Conservation (phyloP, 306 rosid species). For the Elaeagnus macrophylla region DNA sequence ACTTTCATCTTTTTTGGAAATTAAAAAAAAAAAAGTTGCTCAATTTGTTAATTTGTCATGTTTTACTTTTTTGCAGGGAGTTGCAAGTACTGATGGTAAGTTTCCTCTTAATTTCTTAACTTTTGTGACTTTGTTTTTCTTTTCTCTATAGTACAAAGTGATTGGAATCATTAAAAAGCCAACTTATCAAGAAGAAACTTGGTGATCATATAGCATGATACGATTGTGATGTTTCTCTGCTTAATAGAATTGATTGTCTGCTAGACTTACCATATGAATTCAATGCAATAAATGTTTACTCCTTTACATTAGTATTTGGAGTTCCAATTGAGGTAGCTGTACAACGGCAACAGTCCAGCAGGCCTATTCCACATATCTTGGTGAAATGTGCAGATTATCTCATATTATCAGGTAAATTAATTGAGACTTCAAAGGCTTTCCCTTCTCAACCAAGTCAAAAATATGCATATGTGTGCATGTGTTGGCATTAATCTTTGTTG, state of each 20-base stretch:
- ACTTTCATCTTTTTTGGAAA: background rate
- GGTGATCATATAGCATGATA: background rate
- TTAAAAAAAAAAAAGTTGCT: background rate
- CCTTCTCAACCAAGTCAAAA: background rate
- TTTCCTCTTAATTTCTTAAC: slow-evolving; percentile 2
- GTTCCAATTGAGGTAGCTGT: slow-evolving; percentile 75
- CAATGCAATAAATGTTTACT: background rate
- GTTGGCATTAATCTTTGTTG: background rate
- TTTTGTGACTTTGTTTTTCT: background rate
- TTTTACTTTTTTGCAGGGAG: slow-evolving; percentile 57
- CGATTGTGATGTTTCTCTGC: background rate
- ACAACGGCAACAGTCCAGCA: slow-evolving; percentile 68
- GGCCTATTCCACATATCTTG: slow-evolving; percentile 71
- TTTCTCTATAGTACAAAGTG: background rate
- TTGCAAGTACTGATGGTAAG: slow-evolving; percentile 89
- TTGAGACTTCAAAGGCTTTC: slow-evolving; percentile 17
- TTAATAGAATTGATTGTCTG: background rate
- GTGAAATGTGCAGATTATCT: slow-evolving; percentile 86
- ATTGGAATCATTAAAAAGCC: background rate
- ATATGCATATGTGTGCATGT: background rate
- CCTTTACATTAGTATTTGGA: slow-evolving; percentile 65
- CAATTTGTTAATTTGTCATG: slow-evolving; percentile 10
- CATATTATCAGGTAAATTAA: slow-evolving; percentile 66
- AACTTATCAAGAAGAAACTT: background rate
- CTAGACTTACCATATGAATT: background rate